A percentile compares a stretch with the other conserved stretches of the same genome.
Evolutionary conservation across 306 rosid genomes (phyloP).

Genomic region (Quercus parvula): DNA sequence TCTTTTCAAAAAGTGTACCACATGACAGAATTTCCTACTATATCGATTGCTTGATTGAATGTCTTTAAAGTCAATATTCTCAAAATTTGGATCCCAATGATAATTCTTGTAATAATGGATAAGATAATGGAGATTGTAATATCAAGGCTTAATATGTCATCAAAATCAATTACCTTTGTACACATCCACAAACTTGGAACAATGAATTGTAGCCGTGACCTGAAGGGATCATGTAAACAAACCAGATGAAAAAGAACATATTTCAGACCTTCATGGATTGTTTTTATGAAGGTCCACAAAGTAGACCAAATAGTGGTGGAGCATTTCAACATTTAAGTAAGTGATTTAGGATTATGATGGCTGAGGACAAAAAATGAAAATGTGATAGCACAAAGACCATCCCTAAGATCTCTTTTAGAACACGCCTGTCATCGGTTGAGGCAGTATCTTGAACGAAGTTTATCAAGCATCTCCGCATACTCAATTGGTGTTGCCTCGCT

Average conservation of each 20-base stretch:
- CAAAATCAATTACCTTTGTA: not conserved
- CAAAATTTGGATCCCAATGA: not conserved
- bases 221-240: not conserved
- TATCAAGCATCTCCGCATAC: conserved; percentile 66
- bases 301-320: not conserved
- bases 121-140: not conserved
- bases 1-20: too few relatives aligned
- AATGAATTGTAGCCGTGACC: not conserved
- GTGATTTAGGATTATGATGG: conserved; percentile 21
- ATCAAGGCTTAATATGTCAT: not conserved
- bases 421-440: conserved; percentile 26
- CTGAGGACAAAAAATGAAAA: not conserved
- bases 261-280: not conserved
- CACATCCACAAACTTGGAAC: not conserved
- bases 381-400: not conserved
- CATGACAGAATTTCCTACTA: not conserved
- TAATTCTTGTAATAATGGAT: not conserved
- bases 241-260: not conserved
- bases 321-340: not conserved
- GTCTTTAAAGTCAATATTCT: not conserved
- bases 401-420: not conserved
- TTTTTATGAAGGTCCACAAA: not conserved
- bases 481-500: conserved; percentile 64
- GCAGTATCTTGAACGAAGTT: conserved; percentile 62
- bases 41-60: not conserved